Base-by-base conservation (phyloP, 768 basidiomycete species). In the Lentinula boryana region DNA sequence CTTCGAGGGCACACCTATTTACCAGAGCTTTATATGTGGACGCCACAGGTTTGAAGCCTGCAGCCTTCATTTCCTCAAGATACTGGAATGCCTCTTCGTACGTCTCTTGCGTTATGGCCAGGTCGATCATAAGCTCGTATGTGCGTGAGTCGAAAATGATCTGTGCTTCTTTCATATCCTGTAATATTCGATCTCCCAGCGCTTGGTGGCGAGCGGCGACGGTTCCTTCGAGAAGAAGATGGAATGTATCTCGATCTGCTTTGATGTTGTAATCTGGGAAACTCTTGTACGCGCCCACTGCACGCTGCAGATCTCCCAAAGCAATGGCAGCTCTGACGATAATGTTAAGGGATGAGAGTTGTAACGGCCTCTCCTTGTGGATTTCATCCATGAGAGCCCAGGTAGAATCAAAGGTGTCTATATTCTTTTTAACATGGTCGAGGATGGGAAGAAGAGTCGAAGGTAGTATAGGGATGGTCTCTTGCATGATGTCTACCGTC, bases 71-170 rank as follows among this genome's bases (percentile, higher is more conserved):
- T 75, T 91, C 88, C 69, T 94, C 92, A 35, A 96, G 79, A 72
- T 91, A 93, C 68, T 85, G 87, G 74, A 95, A 95, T 0, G 92
- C 91, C 63, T 93, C 91, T 68, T 94, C 92, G 71, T 93, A 95
- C 2, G 75, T 77, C 7, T 81, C 71, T 67, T 90, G 87, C 0
- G 85, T 84, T 13, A 95, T 78, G 67, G 85, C 88, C 3, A 95
- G 80, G 10, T 75, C 64, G 62, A 95, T 82, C 73, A 93, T 79
- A 35, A 78, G 77, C 66, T 86, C 82, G 70, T 86, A 93, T 2
- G 87, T 91, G 32, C 74, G 72, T 41, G 73, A 70, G 68, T 92
- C 78, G 16, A 86, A 84, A 58, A 75, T 74, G 62, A 91, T 67
- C 36, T 75, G 74, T 10, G 76, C 75, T 31, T 80, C 74, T 67